Evolutionary conservation across 78 protist genomes (phyloP).

Genomic region (Dictyostelium firmibasis): DNA sequence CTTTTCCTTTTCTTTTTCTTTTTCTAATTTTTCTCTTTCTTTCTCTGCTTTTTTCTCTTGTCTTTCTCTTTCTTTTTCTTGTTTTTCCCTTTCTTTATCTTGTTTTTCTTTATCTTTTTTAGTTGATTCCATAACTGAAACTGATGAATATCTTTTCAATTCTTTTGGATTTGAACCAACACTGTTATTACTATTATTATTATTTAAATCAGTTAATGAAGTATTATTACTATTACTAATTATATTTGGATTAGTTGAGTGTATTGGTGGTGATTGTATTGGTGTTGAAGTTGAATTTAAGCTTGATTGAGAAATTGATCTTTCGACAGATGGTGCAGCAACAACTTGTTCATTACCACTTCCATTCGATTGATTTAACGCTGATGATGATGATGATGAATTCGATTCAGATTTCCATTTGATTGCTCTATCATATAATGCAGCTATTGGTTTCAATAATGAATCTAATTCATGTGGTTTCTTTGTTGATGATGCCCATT

Average conservation of each 20-base stretch:
- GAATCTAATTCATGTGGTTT: constrained; percentile 64
- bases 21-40: constrained; percentile 4
- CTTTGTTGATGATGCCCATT: constrained; percentile 51
- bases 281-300: background rate
- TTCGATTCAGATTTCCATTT: constrained; percentile 22
- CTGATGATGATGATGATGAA: background rate
- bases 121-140: constrained; percentile 31
- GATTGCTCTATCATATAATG: constrained; percentile 58
- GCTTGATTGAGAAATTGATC: constrained; percentile 17
- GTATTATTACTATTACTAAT: background rate
- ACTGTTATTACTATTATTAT: background rate
- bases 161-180: constrained; percentile 49
- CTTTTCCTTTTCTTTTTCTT: background rate
- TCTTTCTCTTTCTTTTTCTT: background rate
- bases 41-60: background rate
- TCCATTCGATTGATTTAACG: background rate
- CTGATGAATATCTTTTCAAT: constrained; percentile 67
- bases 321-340: background rate
- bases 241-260: background rate
- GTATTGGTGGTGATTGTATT: background rate
- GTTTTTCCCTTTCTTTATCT: background rate
- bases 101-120: background rate
- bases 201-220: background rate
- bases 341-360: background rate
- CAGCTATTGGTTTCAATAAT: constrained; percentile 45